Percentiles rank a stretch among this genome's conserved stretches.
phyloP scores from a whole-genome alignment of 768 basidiomycete species.

The Thelephora ganbajun region DNA sequence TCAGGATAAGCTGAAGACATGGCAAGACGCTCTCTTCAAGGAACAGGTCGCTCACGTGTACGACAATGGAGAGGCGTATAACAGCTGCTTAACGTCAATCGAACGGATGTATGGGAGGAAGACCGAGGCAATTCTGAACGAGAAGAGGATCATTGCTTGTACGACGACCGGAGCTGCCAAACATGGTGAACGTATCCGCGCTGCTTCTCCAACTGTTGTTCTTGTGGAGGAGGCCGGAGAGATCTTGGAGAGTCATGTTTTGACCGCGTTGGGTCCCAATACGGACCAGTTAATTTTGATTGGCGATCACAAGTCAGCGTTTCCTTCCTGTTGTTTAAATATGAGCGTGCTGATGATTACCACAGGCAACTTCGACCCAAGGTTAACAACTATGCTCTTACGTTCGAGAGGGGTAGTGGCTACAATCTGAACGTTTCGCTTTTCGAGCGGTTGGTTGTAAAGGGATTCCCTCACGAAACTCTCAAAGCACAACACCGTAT shows the following conservation, averaged over 20 bases:
- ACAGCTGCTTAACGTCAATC: constrained; percentile 23
- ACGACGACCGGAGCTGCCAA: constrained; percentile 62
- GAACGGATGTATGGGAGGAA: constrained; percentile 22
- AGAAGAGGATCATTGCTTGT: constrained; percentile 47
- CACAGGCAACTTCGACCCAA: constrained; percentile 59
- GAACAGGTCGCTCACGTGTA: constrained; percentile 23
- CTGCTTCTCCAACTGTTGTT: constrained; percentile 33
- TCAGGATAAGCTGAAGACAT: constrained; percentile 14
- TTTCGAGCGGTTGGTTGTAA: constrained; percentile 53
- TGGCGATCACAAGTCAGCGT: constrained; percentile 54
- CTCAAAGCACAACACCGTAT: constrained; percentile 53
- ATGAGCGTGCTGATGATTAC: background rate
- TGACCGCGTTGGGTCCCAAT: constrained; percentile 36
- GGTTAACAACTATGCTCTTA: constrained; percentile 49
- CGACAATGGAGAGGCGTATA: constrained; percentile 21
- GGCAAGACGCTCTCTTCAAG: constrained; percentile 22
- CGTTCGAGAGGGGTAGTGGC: constrained; percentile 54
- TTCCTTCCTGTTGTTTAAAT: background rate
- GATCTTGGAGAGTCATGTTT: constrained; percentile 52
- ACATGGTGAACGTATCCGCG: constrained; percentile 31
- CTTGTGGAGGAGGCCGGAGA: constrained; percentile 66
- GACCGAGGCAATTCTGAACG: constrained; percentile 20
- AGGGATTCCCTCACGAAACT: constrained; percentile 45
- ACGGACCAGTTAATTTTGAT: constrained; percentile 49
- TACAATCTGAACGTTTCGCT: constrained; percentile 54